A percentile compares a stretch with the other conserved stretches of the same genome.
Conservation (phyloP, 495 filamentous ascomycete species). For the Daldinia loculata region DNA sequence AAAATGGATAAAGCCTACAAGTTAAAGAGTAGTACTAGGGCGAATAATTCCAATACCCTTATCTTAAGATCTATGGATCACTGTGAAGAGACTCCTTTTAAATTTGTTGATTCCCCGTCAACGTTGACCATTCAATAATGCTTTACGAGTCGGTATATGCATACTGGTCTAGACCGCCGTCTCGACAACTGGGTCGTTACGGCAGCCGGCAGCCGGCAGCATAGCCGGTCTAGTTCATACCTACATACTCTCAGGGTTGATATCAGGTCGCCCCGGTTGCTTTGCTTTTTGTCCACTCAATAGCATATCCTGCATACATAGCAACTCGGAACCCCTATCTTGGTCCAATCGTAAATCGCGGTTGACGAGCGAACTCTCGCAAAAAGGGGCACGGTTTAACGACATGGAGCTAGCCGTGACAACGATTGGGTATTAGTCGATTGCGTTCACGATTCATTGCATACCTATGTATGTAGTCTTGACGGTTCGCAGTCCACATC, state of each 20-base stretch:
- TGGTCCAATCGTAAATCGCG: background rate
- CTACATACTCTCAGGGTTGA: background rate
- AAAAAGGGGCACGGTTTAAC: background rate
- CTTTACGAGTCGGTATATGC: background rate
- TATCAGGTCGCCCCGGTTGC: background rate
- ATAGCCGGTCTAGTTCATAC: background rate
- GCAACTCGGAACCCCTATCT: background rate
- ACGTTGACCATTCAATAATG: background rate
- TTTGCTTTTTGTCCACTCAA: background rate
- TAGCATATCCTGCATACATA: background rate
- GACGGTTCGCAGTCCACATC: background rate
- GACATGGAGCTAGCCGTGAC: background rate
- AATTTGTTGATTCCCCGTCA: background rate
- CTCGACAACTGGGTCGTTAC: background rate
- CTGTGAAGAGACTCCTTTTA: background rate
- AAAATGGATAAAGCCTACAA: background rate
- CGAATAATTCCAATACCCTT: background rate
- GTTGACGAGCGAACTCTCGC: background rate
- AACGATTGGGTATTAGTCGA: background rate
- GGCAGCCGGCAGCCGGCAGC: background rate
- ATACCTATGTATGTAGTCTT: too few species aligned
- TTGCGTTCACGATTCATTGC: background rate
- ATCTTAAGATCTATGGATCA: background rate
- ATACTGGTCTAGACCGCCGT: background rate
- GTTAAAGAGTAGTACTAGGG: background rate